Conservation (phyloP, 495 filamentous ascomycete species). For the Monascus purpureus region DNA sequence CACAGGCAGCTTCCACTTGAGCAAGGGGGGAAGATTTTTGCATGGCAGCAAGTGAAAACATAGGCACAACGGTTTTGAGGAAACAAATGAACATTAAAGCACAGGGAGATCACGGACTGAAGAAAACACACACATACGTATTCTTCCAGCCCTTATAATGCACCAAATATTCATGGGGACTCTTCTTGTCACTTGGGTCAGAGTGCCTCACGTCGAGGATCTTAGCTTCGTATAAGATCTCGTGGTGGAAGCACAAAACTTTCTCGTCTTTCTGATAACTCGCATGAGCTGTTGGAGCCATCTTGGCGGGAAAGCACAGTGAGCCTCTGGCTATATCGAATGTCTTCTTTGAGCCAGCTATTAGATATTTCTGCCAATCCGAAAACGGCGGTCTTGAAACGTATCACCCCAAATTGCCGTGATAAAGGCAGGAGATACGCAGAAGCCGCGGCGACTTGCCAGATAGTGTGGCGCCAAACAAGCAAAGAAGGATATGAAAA, state of each 20-base stretch:
- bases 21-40: too few relatives aligned
- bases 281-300: conserved; percentile 47
- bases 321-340: too few relatives aligned
- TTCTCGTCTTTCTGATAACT: conserved; percentile 79
- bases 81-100: neutral
- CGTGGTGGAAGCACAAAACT: conserved; percentile 92
- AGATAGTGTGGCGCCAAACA: too few relatives aligned
- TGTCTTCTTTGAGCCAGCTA: too few relatives aligned
- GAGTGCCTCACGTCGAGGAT: conserved; percentile 60
- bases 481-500: too few relatives aligned
- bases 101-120: too few relatives aligned
- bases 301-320: conserved; percentile 13
- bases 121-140: conserved; percentile 45
- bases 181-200: conserved; percentile 55
- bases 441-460: too few relatives aligned
- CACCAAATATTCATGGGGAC: conserved; percentile 70
- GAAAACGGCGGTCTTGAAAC: too few relatives aligned
- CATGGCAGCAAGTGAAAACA: neutral
- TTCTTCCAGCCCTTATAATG: conserved; percentile 99
- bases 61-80: neutral
- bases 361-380: too few relatives aligned
- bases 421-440: too few relatives aligned
- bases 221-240: conserved; percentile 94
- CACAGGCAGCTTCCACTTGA: too few relatives aligned
- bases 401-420: too few relatives aligned